Percentiles rank a stretch among this genome's conserved stretches.
Conservation (phyloP, 202 grass and related monocot genomes). For the Elaeis oleifera region DNA sequence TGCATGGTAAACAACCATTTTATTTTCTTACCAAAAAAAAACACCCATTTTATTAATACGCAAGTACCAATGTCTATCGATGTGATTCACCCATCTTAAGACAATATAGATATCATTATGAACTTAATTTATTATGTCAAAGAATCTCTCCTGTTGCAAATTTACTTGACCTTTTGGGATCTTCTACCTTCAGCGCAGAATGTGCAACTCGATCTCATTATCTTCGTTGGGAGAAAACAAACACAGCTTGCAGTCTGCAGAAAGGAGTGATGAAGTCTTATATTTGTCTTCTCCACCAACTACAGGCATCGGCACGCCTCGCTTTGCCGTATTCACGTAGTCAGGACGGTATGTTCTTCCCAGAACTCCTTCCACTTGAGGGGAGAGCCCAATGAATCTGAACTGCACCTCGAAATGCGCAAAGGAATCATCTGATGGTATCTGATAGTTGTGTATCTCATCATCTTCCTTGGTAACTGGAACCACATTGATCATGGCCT, state of each 20-base stretch:
- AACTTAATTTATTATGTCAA: too few relatives aligned
- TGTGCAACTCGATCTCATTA: too few relatives aligned
- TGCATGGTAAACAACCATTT: too few relatives aligned
- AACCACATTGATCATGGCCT: conserved; percentile 30
- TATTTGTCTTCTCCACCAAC: conserved; percentile 31
- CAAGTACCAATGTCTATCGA: too few relatives aligned
- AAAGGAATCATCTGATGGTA: conserved; percentile 27
- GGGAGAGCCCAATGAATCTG: conserved; percentile 37
- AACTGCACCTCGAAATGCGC: conserved; percentile 47
- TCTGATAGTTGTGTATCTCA: conserved; percentile 31
- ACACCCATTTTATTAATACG: too few relatives aligned
- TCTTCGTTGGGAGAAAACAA: too few relatives aligned
- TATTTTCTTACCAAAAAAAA: too few relatives aligned
- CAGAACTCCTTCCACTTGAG: conserved; percentile 37
- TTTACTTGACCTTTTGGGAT: too few relatives aligned
- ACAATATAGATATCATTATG: too few relatives aligned
- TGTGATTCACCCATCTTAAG: too few relatives aligned
- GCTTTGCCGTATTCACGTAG: conserved; percentile 38
- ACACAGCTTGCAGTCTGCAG: conserved; percentile 28
- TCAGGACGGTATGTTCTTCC: conserved; percentile 38
- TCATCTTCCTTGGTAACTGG: conserved; percentile 49
- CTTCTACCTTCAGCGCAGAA: too few relatives aligned
- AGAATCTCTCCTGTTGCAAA: too few relatives aligned
- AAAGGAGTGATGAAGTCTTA: conserved; percentile 28
- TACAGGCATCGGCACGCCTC: conserved; percentile 35